phyloP scores from a whole-genome alignment of 1,284 basidiomycete species.

The Ceratobasidium papillatum region DNA sequence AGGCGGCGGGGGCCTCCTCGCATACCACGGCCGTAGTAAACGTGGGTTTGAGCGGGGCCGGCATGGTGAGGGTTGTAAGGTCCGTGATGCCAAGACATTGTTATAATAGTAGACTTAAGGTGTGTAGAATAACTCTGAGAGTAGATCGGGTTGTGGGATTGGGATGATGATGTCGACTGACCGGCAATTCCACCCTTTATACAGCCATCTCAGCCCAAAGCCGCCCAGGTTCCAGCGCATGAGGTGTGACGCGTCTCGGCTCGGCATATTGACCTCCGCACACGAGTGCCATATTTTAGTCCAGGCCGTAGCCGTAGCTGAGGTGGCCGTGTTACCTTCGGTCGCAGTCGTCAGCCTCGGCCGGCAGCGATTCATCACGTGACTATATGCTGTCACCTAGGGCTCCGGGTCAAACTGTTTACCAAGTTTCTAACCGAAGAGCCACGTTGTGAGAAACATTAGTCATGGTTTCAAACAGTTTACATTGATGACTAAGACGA shows the following conservation, averaged over 20 bases:
- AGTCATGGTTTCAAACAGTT: slow-evolving; percentile 16
- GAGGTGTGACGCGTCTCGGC: slow-evolving; percentile 15
- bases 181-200: not conserved
- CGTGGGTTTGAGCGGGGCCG: slow-evolving; percentile 12
- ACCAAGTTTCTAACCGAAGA: slow-evolving; percentile 2
- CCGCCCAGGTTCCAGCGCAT: not conserved
- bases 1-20: slow-evolving; percentile 17
- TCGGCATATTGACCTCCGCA: slow-evolving; percentile 3
- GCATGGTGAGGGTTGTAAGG: slow-evolving; percentile 8
- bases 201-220: not conserved
- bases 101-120: not conserved
- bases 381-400: not conserved
- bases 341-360: slow-evolving; percentile 26
- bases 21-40: slow-evolving; percentile 29
- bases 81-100: slow-evolving; percentile 27
- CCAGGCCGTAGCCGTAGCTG: slow-evolving; percentile 1
- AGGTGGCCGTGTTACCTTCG: slow-evolving; percentile 5
- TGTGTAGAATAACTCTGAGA: not conserved
- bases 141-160: not conserved
- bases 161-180: slow-evolving; percentile 1
- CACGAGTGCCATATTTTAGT: not conserved
- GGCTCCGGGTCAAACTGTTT: not conserved
- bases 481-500: slow-evolving; percentile 8
- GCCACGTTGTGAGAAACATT: slow-evolving; percentile 14
- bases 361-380: slow-evolving; percentile 12